These are phyloP conservation scores for Cryptosporidium felis DNA, from an alignment of 169 alveolate species.

Conservation along the genomic window DNA sequence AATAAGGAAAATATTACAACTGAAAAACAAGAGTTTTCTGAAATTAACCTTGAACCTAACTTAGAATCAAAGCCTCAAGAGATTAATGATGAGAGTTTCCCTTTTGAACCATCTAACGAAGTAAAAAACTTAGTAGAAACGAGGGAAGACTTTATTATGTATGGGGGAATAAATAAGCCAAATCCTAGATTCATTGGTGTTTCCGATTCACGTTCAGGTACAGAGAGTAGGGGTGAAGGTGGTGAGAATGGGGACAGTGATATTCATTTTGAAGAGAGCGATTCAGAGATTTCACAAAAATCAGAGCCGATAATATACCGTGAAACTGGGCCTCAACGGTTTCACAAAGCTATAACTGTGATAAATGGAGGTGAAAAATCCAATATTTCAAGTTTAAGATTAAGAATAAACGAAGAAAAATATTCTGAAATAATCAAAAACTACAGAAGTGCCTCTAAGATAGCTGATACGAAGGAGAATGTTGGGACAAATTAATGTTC, in stretches of 20 bases:
- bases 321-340: not conserved
- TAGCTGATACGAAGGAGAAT: constrained; percentile 44
- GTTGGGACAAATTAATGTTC: not conserved
- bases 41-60: too few relatives aligned
- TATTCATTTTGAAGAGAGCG: not conserved
- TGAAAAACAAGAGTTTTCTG: too few relatives aligned
- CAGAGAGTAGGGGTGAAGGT: not conserved
- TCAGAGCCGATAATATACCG: constrained; percentile 36
- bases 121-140: too few relatives aligned
- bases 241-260: not conserved
- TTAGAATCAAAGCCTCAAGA: too few relatives aligned
- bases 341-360: constrained; percentile 36
- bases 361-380: not conserved
- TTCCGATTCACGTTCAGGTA: too few relatives aligned
- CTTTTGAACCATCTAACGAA: too few relatives aligned
- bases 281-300: constrained; percentile 48
- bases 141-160: too few relatives aligned
- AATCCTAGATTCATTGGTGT: too few relatives aligned
- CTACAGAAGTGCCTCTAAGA: not conserved
- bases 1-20: too few relatives aligned
- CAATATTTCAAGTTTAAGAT: not conserved
- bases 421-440: constrained; percentile 13
- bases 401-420: not conserved
- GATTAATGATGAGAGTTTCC: too few relatives aligned
- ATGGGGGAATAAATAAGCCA: too few relatives aligned